A percentile compares a stretch with the other conserved stretches of the same genome.
Evolutionary conservation across 805 yeast species (phyloP).

Genomic region (Geotrichum ghanense): DNA sequence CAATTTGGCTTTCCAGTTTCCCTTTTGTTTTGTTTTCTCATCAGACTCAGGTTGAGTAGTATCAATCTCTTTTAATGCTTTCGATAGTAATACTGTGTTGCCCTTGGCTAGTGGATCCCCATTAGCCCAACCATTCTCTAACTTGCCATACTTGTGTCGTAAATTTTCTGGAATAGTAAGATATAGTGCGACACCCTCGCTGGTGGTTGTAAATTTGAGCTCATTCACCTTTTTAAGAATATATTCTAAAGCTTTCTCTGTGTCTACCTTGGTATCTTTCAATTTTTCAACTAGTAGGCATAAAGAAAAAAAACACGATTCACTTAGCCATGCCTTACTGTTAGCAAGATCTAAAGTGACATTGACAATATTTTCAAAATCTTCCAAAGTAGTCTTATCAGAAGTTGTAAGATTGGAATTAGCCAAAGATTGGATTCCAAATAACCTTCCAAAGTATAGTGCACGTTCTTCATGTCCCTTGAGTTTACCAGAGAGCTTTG

Average conservation of each 20-base stretch:
- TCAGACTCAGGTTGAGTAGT: conserved; percentile 27
- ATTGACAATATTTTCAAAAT: conserved; percentile 33
- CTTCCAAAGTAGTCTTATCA: conserved; percentile 19
- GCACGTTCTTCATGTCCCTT: conserved; percentile 82
- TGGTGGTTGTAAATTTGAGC: conserved; percentile 46
- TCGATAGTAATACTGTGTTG: conserved; percentile 49
- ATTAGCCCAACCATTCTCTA: conserved; percentile 43
- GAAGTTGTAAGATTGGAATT: conserved; percentile 37
- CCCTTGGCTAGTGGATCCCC: conserved; percentile 66
- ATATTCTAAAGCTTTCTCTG: conserved; percentile 10
- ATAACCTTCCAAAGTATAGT: conserved; percentile 66
- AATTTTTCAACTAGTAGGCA: conserved; percentile 35
- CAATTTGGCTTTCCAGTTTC: conserved; percentile 62
- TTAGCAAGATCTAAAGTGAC: conserved; percentile 46
- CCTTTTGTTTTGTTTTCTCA: conserved; percentile 38
- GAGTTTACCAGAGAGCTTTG: conserved; percentile 30
- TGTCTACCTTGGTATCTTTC: neutral
- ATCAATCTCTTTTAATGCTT: conserved; percentile 39
- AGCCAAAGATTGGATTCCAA: conserved; percentile 69
- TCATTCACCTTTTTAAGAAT: conserved; percentile 38
- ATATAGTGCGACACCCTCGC: conserved; percentile 73
- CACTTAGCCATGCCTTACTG: conserved; percentile 75
- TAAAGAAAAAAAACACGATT: conserved; percentile 64
- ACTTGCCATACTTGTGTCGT: conserved; percentile 10
- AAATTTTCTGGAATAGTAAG: conserved; percentile 35